Evolutionary conservation across 495 filamentous ascomycete genomes (phyloP).

Genomic region (Massariosphaeria phaeospora): DNA sequence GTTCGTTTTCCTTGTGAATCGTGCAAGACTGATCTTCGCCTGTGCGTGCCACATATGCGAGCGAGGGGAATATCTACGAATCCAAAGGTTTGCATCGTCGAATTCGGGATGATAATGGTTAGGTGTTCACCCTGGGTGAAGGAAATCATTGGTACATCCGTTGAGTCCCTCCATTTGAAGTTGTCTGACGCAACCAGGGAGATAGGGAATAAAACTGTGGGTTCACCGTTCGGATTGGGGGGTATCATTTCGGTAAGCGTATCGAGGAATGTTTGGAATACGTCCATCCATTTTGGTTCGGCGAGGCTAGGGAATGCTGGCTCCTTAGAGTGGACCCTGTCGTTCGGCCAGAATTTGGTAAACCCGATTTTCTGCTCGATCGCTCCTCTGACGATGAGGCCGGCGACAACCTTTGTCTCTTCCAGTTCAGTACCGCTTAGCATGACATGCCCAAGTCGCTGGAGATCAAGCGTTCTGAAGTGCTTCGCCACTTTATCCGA

Average conservation of each 20-base stretch:
- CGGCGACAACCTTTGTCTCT: slow-evolving; percentile 27
- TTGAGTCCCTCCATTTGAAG: slow-evolving; percentile 3
- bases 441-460: slow-evolving; percentile 16
- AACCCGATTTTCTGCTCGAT: slow-evolving; percentile 6
- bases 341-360: slow-evolving; percentile 16
- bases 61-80: slow-evolving; percentile 26
- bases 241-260: slow-evolving; percentile 2
- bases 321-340: slow-evolving; percentile 8
- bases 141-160: background rate
- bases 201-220: slow-evolving; percentile 7
- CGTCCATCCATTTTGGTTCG: slow-evolving; percentile 9
- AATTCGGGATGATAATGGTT: slow-evolving; percentile 6
- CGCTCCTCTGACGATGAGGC: slow-evolving; percentile 17
- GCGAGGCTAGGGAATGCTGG: slow-evolving; percentile 14
- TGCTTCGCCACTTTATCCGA: background rate
- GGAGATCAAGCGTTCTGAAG: background rate
- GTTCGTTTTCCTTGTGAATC: slow-evolving; percentile 10
- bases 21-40: slow-evolving; percentile 1
- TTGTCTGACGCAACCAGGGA: slow-evolving; percentile 11
- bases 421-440: slow-evolving; percentile 8
- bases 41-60: background rate
- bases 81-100: background rate
- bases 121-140: background rate
- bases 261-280: slow-evolving; percentile 26
- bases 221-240: background rate